Conservation (phyloP, 129 eudicot species). For the Flaveria robusta region DNA sequence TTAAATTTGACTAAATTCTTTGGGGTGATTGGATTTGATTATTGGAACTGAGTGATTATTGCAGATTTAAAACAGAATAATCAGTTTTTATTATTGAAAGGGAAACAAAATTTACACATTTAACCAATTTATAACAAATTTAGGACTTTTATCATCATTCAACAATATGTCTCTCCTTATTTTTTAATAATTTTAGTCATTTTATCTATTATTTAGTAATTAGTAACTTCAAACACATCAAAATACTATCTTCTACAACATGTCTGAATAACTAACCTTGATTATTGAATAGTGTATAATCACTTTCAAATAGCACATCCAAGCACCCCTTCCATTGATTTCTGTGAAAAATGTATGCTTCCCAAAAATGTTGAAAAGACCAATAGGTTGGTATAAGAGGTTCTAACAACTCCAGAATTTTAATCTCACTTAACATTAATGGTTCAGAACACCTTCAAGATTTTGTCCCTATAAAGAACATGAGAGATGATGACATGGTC, state of each 20-base stretch:
- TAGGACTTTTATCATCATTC: not conserved
- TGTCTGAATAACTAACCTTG: not conserved
- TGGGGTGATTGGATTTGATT: slow-evolving; percentile 1
- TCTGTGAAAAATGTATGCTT: slow-evolving; percentile 14
- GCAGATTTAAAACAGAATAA: not conserved
- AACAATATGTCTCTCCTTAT: not conserved
- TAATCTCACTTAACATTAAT: not conserved
- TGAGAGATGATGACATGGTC: slow-evolving; percentile 13
- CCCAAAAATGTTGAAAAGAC: slow-evolving; percentile 37
- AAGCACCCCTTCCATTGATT: slow-evolving; percentile 11
- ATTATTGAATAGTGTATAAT: not conserved
- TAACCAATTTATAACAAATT: not conserved
- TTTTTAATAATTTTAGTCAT: not conserved
- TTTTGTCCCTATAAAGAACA: slow-evolving; percentile 18
- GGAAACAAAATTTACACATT: not conserved
- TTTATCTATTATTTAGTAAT: not conserved
- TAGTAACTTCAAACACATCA: slow-evolving; percentile 3
- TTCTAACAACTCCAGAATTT: slow-evolving; percentile 15
- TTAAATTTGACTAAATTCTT: not conserved
- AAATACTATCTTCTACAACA: not conserved
- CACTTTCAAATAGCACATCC: slow-evolving; percentile 5
- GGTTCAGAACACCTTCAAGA: slow-evolving; percentile 23
- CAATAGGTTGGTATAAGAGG: slow-evolving; percentile 23
- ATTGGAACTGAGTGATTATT: slow-evolving; percentile 3
- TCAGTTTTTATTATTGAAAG: not conserved